Evolutionary conservation across 2,329 filamentous ascomycete species (phyloP), one percentile per base, ranked within the genome.

Genomic region (Colletotrichum trifolii): DNA sequence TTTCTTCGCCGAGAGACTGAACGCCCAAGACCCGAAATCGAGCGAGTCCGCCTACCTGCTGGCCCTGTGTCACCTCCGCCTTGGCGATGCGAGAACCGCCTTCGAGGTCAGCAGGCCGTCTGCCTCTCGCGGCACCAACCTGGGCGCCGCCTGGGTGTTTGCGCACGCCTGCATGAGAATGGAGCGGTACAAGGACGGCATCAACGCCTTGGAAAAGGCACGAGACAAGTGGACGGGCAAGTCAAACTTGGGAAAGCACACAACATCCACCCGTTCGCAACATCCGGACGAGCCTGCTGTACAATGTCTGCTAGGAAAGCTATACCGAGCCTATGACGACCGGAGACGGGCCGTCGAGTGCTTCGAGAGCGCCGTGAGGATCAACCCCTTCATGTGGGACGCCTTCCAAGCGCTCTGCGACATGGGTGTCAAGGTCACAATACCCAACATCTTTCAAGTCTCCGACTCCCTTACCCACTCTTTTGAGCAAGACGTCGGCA

Each of bases 321-420:
- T 99, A 35, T 95, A 94, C 80, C 88, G 91, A 53, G 92, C 87
- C 2, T 90, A 96, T 71, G 91, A 97, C 71, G 86, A 92, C 72
- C 91, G 91, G 73, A 91, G 91, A 71, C 94, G 92, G 77, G 94
- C 96, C 8, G 89, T 95, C 13, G 87, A 91, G 69, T 93, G 88
- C 76, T 98, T 96, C 74, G 93, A 97, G 70, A 93, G 96, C 66
- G 89, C 94, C 6, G 81, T 99, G 71, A 96, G 94, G 78, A 77
- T 89, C 59, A 99, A 98, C 73, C 94, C 96, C 2, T 95, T 98
- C 77, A 96, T 97, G 87, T 99, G 96, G 96, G 96, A 99, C 82
- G 94, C 95, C 0, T 98, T 98, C 72, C 89, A 90, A 25, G 91
- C 88, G 13, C 85, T 99, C 8, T 97, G 94, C 75, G 94, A 97